Percentiles rank a stretch among this genome's conserved stretches.
phyloP scores from a whole-genome alignment of 2,329 filamentous ascomycete species.

The Xylaria sp. region DNA sequence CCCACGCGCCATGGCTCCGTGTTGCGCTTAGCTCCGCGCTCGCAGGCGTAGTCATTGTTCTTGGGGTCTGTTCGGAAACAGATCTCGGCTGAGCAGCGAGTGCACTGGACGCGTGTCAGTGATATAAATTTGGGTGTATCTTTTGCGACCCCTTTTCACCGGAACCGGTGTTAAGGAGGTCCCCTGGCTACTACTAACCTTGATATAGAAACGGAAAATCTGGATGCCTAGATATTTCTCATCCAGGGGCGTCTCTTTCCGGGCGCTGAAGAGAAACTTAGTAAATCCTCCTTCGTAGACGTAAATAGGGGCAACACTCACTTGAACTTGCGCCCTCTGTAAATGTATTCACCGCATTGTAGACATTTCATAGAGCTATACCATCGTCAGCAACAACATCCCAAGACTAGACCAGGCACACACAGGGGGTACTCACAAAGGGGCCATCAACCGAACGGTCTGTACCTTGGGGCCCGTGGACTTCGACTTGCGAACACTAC shows the following conservation, averaged over 20 bases:
- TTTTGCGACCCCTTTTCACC: not conserved
- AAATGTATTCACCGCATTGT: slow-evolving; percentile 66
- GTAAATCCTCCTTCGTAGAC: not conserved
- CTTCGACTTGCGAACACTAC: slow-evolving; percentile 57
- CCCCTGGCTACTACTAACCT: slow-evolving; percentile 30
- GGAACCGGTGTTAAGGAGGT: not conserved
- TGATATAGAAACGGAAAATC: slow-evolving; percentile 85
- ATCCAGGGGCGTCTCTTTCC: slow-evolving; percentile 83
- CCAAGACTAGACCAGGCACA: not conserved
- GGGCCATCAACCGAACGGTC: slow-evolving; percentile 85
- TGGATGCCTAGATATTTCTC: slow-evolving; percentile 85
- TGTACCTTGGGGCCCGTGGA: slow-evolving; percentile 72
- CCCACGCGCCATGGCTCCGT: slow-evolving; percentile 81
- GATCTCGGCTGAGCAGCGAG: slow-evolving; percentile 25
- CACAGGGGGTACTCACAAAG: slow-evolving; percentile 44
- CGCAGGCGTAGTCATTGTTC: slow-evolving; percentile 79
- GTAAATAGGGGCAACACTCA: not conserved
- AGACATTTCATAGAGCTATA: slow-evolving; percentile 37
- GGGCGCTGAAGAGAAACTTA: slow-evolving; percentile 40
- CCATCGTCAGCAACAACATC: not conserved
- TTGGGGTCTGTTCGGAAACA: slow-evolving; percentile 70
- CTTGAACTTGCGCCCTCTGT: slow-evolving; percentile 93
- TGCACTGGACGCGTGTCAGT: slow-evolving; percentile 10
- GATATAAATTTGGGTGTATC: not conserved
- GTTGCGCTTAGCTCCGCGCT: slow-evolving; percentile 82